Conservation (phyloP, 2,329 filamentous ascomycete species). For the Neurospora sp. region DNA sequence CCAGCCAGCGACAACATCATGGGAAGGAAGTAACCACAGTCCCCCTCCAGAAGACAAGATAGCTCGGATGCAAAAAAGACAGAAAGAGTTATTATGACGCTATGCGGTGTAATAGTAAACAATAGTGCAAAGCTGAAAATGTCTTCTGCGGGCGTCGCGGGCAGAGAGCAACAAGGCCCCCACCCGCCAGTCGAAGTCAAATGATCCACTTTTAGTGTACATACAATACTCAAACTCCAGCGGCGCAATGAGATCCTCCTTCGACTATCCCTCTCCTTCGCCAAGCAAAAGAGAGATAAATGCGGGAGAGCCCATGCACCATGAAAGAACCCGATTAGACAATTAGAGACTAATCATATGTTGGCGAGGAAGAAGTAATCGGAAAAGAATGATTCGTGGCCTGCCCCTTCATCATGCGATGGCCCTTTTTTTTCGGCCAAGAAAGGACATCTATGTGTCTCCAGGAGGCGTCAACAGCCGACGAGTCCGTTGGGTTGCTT, state of each 20-base stretch:
- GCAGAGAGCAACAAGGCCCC: background rate
- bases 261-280: background rate
- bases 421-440: background rate
- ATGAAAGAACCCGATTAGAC: background rate
- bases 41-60: background rate
- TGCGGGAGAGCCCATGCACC: background rate
- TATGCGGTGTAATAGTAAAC: background rate
- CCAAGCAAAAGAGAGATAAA: background rate
- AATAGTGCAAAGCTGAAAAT: background rate
- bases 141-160: background rate
- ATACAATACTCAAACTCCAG: background rate
- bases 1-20: background rate
- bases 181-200: background rate
- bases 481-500: constrained; percentile 4
- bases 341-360: background rate
- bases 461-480: background rate
- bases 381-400: background rate
- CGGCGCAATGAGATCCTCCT: background rate
- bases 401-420: background rate
- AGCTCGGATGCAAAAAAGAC: background rate
- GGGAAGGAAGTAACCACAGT: background rate
- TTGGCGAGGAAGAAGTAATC: background rate
- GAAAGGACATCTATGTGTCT: background rate
- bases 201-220: background rate
- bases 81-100: background rate